These are phyloP conservation scores for Croton laevigatus DNA, from an alignment of 441 rosid species.

Conservation along the genomic window DNA sequence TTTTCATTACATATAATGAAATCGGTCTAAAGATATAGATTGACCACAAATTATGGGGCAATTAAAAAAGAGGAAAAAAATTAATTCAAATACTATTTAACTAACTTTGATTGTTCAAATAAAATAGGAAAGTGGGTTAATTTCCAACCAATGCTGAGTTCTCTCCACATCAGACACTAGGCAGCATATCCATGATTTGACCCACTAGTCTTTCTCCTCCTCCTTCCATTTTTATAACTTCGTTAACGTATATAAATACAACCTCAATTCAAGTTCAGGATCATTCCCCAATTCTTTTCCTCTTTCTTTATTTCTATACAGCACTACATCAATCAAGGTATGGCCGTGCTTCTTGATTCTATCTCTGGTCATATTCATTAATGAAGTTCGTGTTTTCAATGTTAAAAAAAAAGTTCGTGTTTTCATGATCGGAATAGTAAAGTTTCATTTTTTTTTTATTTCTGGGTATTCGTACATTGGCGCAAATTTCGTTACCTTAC, in stretches of 20 bases:
- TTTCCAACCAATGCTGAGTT: slow-evolving; percentile 15
- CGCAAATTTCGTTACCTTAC: slow-evolving; percentile 4
- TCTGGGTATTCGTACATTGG: slow-evolving; percentile 9
- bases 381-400: background rate
- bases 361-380: background rate
- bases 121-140: background rate
- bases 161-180: slow-evolving; percentile 22
- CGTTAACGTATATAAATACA: slow-evolving; percentile 5
- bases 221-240: background rate
- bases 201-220: background rate
- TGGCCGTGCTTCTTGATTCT: background rate
- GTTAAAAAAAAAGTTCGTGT: background rate
- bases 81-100: background rate
- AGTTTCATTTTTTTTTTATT: background rate
- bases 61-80: no score
- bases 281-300: slow-evolving; percentile 11
- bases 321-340: slow-evolving; percentile 32
- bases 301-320: background rate
- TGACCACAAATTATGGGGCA: no score
- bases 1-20: no score
- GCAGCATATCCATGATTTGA: slow-evolving; percentile 24
- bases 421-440: background rate
- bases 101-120: background rate
- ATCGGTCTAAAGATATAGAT: no score
- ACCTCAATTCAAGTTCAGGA: slow-evolving; percentile 12